Percentiles rank a stretch among this genome's conserved stretches.
phyloP scores from a whole-genome alignment of 2,329 filamentous ascomycete species.

The Colletotrichum kahawae region DNA sequence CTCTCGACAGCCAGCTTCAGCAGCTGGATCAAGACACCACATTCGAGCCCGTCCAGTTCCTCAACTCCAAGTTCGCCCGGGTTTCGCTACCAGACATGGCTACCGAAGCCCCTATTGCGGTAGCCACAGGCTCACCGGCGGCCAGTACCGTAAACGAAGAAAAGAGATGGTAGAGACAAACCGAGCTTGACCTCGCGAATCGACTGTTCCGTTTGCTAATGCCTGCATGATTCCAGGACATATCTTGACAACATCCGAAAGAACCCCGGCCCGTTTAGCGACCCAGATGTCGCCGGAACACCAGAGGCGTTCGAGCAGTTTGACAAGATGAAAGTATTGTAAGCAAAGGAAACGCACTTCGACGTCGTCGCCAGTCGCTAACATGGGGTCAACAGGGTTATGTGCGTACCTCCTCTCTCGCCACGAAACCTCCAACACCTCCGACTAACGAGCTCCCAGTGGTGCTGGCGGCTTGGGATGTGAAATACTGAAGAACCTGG shows the following conservation, averaged over 20 bases:
- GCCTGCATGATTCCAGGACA: constrained; percentile 59
- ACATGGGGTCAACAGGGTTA: constrained; percentile 47
- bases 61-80: neutral
- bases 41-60: neutral
- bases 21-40: neutral
- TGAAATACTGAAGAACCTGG: constrained; percentile 95
- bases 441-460: constrained; percentile 50
- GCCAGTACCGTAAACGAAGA: neutral
- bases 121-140: neutral
- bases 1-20: neutral
- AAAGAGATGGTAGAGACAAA: constrained; percentile 15
- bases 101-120: neutral
- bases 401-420: constrained; percentile 41
- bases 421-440: constrained; percentile 15
- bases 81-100: neutral
- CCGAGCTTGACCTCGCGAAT: neutral
- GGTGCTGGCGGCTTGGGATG: constrained; percentile 94
- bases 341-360: constrained; percentile 34
- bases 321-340: constrained; percentile 78
- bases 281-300: constrained; percentile 57
- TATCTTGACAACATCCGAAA: constrained; percentile 83
- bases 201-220: neutral
- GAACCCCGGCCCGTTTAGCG: constrained; percentile 80
- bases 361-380: constrained; percentile 5
- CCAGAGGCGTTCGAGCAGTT: constrained; percentile 61